Conservation (phyloP, 2,329 filamentous ascomycete species). For the Parastagonospora nodorum region DNA sequence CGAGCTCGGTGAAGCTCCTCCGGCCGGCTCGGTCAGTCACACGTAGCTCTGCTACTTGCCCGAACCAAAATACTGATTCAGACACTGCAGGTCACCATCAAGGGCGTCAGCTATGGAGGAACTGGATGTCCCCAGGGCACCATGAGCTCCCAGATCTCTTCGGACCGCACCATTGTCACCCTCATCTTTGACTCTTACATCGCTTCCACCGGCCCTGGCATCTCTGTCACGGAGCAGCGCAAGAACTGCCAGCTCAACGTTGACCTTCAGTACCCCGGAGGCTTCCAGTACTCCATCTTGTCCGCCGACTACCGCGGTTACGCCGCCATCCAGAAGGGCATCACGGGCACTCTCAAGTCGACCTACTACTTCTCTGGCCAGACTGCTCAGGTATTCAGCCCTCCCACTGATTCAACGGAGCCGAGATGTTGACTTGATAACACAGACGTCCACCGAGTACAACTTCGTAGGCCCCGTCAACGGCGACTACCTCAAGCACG, state of each 20-base stretch:
- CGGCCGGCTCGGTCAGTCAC: slow-evolving; percentile 31
- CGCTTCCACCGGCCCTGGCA: slow-evolving; percentile 54
- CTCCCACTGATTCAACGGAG: neutral
- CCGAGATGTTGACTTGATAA: neutral
- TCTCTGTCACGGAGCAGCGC: slow-evolving; percentile 51
- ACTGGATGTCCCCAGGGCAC: slow-evolving; percentile 54
- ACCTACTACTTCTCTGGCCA: slow-evolving; percentile 61
- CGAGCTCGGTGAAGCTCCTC: slow-evolving; percentile 34
- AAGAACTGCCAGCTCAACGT: slow-evolving; percentile 62
- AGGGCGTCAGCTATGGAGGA: slow-evolving; percentile 53
- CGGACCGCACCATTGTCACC: slow-evolving; percentile 54
- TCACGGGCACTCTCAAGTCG: slow-evolving; percentile 56
- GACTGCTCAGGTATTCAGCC: slow-evolving; percentile 44
- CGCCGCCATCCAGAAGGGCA: slow-evolving; percentile 52
- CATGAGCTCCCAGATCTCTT: slow-evolving; percentile 50
- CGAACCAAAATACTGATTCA: slow-evolving; percentile 14
- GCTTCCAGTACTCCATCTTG: slow-evolving; percentile 60
- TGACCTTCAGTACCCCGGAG: slow-evolving; percentile 56
- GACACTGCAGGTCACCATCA: slow-evolving; percentile 46
- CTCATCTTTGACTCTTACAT: slow-evolving; percentile 60
- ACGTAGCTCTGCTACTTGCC: neutral
- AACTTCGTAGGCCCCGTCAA: slow-evolving; percentile 48
- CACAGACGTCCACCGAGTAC: slow-evolving; percentile 44
- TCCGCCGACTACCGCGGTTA: slow-evolving; percentile 60
- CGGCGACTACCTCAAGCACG: slow-evolving; percentile 48